A percentile compares a stretch with the other conserved stretches of the same genome.
Conservation (phyloP, 2,329 filamentous ascomycete genomes). For the Calonectria montana region DNA sequence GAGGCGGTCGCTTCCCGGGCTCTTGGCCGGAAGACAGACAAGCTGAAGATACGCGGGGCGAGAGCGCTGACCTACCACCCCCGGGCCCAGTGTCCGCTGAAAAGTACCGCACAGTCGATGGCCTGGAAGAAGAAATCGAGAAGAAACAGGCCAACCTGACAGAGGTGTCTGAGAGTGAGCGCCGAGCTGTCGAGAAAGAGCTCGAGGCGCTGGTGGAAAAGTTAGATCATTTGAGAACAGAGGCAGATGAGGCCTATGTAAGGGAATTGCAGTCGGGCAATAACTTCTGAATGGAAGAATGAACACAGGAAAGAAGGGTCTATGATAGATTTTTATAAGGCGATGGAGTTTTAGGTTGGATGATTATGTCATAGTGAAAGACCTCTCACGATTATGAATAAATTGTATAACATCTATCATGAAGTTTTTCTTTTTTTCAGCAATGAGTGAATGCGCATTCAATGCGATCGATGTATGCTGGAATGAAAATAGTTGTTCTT, state of each 20-base stretch:
- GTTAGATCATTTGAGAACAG: constrained; percentile 53
- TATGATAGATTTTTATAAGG: not conserved
- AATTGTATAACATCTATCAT: not conserved
- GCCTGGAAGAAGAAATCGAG: constrained; percentile 49
- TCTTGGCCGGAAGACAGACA: constrained; percentile 50
- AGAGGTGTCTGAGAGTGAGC: constrained; percentile 38
- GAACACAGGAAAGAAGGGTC: not conserved
- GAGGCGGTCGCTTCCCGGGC: constrained; percentile 40
- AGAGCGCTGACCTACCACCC: constrained; percentile 26
- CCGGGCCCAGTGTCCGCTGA: constrained; percentile 43
- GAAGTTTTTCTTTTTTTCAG: not conserved
- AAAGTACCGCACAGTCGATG: constrained; percentile 51
- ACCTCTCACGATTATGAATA: not conserved
- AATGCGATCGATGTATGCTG: too few species aligned
- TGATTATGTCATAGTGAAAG: not conserved
- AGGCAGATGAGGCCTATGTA: constrained; percentile 61
- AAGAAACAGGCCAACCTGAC: constrained; percentile 45
- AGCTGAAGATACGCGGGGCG: constrained; percentile 21
- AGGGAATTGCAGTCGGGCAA: constrained; percentile 50
- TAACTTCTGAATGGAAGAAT: not conserved
- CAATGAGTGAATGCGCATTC: too few species aligned
- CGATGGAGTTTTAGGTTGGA: constrained; percentile 3
- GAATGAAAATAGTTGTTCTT: too few species aligned
- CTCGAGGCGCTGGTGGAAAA: constrained; percentile 52
- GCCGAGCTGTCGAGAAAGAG: constrained; percentile 45